Evolutionary conservation across 257 asterid genomes (phyloP).

Genomic region (Cinchona pubescens): DNA sequence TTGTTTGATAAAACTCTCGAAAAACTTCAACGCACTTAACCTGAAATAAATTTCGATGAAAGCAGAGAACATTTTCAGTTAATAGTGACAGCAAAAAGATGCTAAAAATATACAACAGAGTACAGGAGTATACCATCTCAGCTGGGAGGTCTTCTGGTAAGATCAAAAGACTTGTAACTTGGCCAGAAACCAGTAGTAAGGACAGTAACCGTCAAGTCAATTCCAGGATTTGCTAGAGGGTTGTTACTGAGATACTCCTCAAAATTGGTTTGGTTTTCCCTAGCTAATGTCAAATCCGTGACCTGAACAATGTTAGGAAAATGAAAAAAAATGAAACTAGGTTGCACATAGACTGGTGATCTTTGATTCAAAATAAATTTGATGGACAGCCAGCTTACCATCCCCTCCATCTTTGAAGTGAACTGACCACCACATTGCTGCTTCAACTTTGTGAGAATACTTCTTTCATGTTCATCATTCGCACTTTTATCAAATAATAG

Average conservation of each 20-base stretch:
- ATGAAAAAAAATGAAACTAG: constrained; percentile 5
- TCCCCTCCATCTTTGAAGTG: constrained; percentile 99
- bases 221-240: constrained; percentile 76
- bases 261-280: constrained; percentile 86
- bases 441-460: constrained; percentile 91
- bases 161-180: constrained; percentile 94
- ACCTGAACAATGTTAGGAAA: constrained; percentile 47
- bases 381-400: constrained; percentile 61
- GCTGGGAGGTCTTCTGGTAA: constrained; percentile 90
- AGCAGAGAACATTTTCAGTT: constrained; percentile 10
- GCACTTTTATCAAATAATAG: constrained; percentile 96
- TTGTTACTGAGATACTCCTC: constrained; percentile 78
- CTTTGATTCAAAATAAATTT: not conserved
- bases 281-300: constrained; percentile 91
- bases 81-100: not conserved
- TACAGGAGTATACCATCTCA: constrained; percentile 60
- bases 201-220: constrained; percentile 93
- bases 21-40: constrained; percentile 93
- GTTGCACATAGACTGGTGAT: not conserved
- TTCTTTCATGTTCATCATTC: constrained; percentile 96
- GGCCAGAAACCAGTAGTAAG: constrained; percentile 99
- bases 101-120: not conserved
- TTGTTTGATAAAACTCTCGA: constrained; percentile 92
- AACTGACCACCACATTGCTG: constrained; percentile 99
- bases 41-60: constrained; percentile 32